phyloP scores from a whole-genome alignment of 345 rosid genomes.

The Acer negundo region DNA sequence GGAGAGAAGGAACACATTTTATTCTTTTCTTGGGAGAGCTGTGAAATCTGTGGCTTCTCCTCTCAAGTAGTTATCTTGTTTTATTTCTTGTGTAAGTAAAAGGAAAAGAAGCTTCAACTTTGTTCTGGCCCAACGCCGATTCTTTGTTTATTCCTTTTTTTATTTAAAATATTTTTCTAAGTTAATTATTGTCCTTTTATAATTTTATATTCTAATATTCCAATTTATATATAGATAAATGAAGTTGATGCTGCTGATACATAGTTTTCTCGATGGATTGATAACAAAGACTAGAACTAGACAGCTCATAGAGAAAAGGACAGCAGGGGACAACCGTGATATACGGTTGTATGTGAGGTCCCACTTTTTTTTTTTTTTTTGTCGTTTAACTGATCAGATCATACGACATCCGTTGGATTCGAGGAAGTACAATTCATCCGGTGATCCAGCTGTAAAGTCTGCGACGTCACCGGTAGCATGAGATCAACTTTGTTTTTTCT shows the following conservation, averaged over 20 bases:
- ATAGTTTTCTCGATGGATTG: neutral
- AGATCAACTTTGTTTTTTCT: neutral
- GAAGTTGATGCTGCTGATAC: neutral
- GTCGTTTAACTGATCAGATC: too few relatives aligned
- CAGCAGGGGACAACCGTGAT: conserved; percentile 8
- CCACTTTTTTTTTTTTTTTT: neutral
- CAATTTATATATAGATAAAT: too few relatives aligned
- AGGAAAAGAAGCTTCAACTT: neutral
- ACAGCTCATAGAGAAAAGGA: conserved; percentile 7
- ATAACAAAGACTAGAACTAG: neutral
- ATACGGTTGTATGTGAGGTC: neutral
- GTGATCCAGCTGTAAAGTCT: conserved; percentile 34
- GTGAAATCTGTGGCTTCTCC: neutral
- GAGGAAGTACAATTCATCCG: neutral
- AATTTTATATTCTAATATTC: too few relatives aligned
- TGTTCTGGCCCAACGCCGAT: neutral
- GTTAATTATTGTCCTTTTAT: too few relatives aligned
- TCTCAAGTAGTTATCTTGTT: conserved; percentile 11
- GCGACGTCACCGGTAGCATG: neutral
- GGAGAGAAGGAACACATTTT: neutral
- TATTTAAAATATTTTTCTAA: too few relatives aligned
- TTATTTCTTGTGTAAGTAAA: conserved; percentile 21
- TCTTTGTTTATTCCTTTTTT: neutral
- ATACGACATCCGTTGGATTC: conserved; percentile 28
- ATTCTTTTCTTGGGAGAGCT: conserved; percentile 20